Evolutionary conservation across 1,284 basidiomycete genomes (phyloP).

Genomic region (Rhizoctonia solani): DNA sequence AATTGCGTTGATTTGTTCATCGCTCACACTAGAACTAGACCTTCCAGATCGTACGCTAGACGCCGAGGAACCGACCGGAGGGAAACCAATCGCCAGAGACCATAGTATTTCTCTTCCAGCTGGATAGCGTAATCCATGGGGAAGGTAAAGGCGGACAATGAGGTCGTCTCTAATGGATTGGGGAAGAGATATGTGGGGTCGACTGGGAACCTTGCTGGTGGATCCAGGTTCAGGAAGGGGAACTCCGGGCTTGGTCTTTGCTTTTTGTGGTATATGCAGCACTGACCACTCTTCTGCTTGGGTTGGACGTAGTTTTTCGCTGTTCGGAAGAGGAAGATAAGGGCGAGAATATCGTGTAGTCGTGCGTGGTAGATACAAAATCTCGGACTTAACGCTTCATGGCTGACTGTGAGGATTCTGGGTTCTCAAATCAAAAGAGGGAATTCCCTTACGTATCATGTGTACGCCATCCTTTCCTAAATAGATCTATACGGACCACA

Average conservation of each 20-base stretch:
- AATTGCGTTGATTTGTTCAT: not conserved
- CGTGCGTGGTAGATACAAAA: slow-evolving; percentile 2
- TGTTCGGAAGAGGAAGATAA: not conserved
- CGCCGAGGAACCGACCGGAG: not conserved
- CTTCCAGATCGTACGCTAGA: not conserved
- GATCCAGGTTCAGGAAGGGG: not conserved
- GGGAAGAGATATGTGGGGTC: not conserved
- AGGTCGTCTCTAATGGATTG: not conserved
- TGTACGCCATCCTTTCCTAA: not conserved
- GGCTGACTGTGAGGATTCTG: not conserved
- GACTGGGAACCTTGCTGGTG: not conserved
- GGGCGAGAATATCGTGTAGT: not conserved
- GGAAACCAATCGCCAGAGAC: not conserved
- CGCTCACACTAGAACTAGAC: not conserved
- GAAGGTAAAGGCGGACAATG: not conserved
- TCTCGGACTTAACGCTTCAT: not conserved
- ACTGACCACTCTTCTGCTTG: not conserved
- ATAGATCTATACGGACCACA: not conserved
- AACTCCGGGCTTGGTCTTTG: not conserved
- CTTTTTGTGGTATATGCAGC: not conserved
- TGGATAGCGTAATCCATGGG: slow-evolving; percentile 1
- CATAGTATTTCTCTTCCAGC: not conserved
- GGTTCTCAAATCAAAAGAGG: not conserved
- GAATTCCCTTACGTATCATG: not conserved
- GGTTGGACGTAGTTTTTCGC: not conserved